Evolutionary conservation across 306 rosid genomes (phyloP).

Genomic region (Cucurbita pepo): DNA sequence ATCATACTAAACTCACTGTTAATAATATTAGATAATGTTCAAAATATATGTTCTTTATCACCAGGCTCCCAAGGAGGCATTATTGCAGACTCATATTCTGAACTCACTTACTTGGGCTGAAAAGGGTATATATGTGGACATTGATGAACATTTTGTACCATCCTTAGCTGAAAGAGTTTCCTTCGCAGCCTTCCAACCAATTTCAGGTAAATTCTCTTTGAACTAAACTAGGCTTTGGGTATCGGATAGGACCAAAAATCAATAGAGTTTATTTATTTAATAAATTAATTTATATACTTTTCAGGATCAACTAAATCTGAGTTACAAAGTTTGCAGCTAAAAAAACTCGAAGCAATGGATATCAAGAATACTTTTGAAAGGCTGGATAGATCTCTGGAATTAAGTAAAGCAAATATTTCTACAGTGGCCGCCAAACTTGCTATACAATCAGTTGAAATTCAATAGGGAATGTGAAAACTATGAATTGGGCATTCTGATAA

Average conservation of each 20-base stretch:
- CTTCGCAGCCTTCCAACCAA: constrained; percentile 32
- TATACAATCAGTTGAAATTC: constrained; percentile 28
- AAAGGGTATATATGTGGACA: constrained; percentile 14
- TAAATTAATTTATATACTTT: not conserved
- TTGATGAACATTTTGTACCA: constrained; percentile 28
- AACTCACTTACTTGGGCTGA: constrained; percentile 31
- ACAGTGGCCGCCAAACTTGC: constrained; percentile 32
- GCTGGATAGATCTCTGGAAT: constrained; percentile 17
- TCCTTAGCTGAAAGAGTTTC: constrained; percentile 27
- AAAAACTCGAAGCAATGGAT: constrained; percentile 36
- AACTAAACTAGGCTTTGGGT: no score
- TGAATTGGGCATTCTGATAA: not conserved
- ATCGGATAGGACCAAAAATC: no score
- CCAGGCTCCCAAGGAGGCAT: constrained; percentile 35
- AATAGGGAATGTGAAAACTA: not conserved
- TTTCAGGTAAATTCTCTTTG: constrained; percentile 19
- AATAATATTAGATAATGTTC: not conserved
- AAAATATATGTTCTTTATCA: not conserved
- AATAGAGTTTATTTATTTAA: not conserved
- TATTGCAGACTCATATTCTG: constrained; percentile 24
- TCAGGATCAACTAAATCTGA: constrained; percentile 30
- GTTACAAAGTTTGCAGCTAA: constrained; percentile 16
- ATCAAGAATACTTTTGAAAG: constrained; percentile 22
- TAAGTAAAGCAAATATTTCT: constrained; percentile 15
- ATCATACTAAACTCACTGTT: not conserved